These are phyloP conservation scores for Fusarium phyllophilum DNA, from an alignment of 2,329 filamentous ascomycete species.

Conservation along the genomic window DNA sequence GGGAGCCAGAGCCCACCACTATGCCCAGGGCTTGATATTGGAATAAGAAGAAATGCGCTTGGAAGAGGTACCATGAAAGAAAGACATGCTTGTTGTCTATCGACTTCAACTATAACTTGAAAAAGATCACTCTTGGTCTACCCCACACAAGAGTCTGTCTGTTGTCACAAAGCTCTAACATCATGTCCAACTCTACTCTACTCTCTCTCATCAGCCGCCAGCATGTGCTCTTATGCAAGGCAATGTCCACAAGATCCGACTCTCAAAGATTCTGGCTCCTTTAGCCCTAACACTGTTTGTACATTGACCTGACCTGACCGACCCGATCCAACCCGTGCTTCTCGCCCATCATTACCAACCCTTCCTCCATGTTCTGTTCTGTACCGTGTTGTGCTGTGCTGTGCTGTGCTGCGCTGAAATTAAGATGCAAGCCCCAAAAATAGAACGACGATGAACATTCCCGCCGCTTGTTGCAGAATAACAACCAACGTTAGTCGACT, in stretches of 20 bases:
- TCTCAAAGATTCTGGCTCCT: neutral
- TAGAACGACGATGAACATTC: constrained; percentile 14
- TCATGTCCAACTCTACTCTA: constrained; percentile 15
- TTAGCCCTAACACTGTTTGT: constrained; percentile 12
- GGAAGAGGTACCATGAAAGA: neutral
- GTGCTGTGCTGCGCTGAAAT: constrained; percentile 18
- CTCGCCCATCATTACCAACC: constrained; percentile 19
- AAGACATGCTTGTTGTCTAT: constrained; percentile 4
- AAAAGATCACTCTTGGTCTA: constrained; percentile 23
- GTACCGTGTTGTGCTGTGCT: neutral
- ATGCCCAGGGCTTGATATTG: too few species aligned
- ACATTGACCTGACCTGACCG: constrained; percentile 1
- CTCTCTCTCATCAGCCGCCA: neutral
- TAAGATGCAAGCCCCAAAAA: constrained; percentile 34
- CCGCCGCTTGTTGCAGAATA: constrained; percentile 35
- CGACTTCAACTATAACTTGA: constrained; percentile 8
- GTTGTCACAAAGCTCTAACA: constrained; percentile 13
- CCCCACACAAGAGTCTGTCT: constrained; percentile 24
- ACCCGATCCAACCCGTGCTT: constrained; percentile 3
- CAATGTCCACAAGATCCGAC: constrained; percentile 13
- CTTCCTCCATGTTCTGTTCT: neutral
- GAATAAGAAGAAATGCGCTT: neutral
- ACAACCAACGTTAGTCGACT: constrained; percentile 28
- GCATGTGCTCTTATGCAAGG: constrained; percentile 8
- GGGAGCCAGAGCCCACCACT: neutral